Evolutionary conservation across 495 filamentous ascomycete species (phyloP).

Genomic region (Tuber calosporum): DNA sequence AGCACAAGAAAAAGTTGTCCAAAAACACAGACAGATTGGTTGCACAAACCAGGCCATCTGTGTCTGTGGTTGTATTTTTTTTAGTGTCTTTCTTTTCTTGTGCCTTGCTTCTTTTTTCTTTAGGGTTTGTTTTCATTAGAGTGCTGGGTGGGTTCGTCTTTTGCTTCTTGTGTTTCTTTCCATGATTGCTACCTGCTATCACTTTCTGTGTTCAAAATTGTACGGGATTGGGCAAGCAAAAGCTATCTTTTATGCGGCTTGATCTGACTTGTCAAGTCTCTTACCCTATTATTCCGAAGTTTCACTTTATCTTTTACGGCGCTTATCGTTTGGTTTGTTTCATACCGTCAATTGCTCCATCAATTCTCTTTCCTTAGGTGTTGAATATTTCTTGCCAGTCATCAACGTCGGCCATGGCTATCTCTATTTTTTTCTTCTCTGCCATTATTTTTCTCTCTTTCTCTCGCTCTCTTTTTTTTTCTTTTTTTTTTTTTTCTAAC

Average conservation of each 20-base stretch:
- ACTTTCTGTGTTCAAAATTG: not conserved
- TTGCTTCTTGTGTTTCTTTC: not conserved
- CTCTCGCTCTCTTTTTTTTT: not conserved
- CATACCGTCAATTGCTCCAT: not conserved
- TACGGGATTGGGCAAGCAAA: slow-evolving; percentile 1
- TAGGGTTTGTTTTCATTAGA: slow-evolving; percentile 19
- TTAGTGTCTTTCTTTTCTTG: slow-evolving; percentile 12
- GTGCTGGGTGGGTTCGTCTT: not conserved
- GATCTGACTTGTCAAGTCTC: not conserved
- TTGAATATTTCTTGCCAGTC: not conserved
- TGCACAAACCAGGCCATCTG: not conserved
- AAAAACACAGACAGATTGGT: not conserved
- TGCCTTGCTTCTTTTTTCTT: slow-evolving; percentile 7
- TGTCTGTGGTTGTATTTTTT: slow-evolving; percentile 15
- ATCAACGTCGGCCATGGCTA: not conserved
- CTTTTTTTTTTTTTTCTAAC: not conserved
- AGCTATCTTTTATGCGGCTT: not conserved
- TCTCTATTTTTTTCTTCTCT: not conserved
- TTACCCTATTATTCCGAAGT: not conserved
- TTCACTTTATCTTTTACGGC: not conserved
- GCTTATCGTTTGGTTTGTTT: slow-evolving; percentile 2
- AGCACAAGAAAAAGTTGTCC: not conserved
- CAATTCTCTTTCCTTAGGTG: not conserved
- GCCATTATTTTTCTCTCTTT: not conserved
- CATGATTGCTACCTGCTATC: not conserved